Evolutionary conservation across 2,329 filamentous ascomycete species (phyloP).

Genomic region (Calonectria hawksworthii): DNA sequence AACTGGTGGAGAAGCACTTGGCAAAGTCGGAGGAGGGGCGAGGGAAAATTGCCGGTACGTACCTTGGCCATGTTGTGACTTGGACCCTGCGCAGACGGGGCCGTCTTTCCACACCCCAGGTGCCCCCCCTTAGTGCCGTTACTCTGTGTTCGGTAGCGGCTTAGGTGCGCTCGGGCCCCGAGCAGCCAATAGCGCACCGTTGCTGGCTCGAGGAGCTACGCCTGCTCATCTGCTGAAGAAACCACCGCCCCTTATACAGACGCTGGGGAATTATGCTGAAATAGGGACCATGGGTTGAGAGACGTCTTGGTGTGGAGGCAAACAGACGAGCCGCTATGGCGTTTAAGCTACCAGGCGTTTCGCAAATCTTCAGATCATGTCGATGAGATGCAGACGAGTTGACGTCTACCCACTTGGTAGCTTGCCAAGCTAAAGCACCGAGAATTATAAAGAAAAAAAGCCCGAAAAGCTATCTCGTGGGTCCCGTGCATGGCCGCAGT

Average conservation of each 20-base stretch:
- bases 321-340: background rate
- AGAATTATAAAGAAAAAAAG: conserved; percentile 3
- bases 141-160: conserved; percentile 21
- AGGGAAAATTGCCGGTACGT: background rate
- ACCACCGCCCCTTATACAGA: background rate
- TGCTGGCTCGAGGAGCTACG: background rate
- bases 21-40: background rate
- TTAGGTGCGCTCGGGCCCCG: conserved; percentile 20
- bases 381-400: background rate
- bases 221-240: conserved; percentile 18
- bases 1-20: conserved; percentile 11
- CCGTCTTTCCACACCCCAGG: conserved; percentile 17
- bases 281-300: background rate
- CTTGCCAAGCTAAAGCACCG: background rate
- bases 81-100: conserved; percentile 40
- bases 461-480: background rate
- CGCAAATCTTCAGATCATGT: background rate
- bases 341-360: background rate
- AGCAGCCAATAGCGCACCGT: conserved; percentile 14
- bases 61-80: conserved; percentile 27
- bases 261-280: background rate
- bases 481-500: background rate
- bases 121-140: conserved; percentile 21
- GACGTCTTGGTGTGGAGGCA: too few species aligned
- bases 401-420: background rate